phyloP scores from a whole-genome alignment of 2,329 filamentous ascomycete species.

The Cladobotryum mycophilum region DNA sequence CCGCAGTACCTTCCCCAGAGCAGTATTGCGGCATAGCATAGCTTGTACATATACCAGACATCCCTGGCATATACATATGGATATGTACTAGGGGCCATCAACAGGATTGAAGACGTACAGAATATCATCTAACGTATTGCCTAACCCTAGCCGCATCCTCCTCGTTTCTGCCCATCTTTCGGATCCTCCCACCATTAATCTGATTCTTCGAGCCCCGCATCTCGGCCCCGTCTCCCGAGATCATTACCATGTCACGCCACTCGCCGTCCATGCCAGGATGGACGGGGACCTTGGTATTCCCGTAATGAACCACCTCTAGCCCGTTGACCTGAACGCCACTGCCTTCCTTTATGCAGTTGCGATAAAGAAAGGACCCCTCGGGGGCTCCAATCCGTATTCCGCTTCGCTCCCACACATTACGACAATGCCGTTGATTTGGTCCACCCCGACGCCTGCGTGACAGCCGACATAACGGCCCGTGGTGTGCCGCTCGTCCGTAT shows the following conservation, averaged over 20 bases:
- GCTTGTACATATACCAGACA: too few relatives aligned
- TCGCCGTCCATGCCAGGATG: conserved; percentile 1
- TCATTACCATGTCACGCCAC: conserved; percentile 1
- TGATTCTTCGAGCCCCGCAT: conserved; percentile 3
- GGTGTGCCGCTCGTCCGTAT: background rate
- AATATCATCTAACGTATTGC: too few relatives aligned
- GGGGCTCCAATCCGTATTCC: background rate
- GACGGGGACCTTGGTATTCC: background rate
- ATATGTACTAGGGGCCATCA: too few relatives aligned
- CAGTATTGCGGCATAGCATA: too few relatives aligned
- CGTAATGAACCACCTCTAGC: conserved; percentile 4
- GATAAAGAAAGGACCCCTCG: conserved; percentile 1
- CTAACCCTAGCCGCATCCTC: background rate
- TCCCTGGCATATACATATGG: too few relatives aligned
- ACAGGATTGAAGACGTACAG: too few relatives aligned
- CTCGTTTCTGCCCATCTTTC: conserved; percentile 5
- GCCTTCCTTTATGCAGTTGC: conserved; percentile 4
- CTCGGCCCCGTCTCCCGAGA: background rate
- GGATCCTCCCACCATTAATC: conserved; percentile 5
- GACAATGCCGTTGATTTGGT: conserved; percentile 8
- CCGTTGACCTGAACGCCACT: conserved; percentile 3
- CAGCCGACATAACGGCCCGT: background rate
- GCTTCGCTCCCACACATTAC: background rate
- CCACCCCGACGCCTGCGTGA: background rate
- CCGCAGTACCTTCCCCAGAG: too few relatives aligned